A percentile compares a stretch with the other conserved stretches of the same genome.
Evolutionary conservation across 805 yeast genomes (phyloP).

Genomic region (Peterozyma toletana): DNA sequence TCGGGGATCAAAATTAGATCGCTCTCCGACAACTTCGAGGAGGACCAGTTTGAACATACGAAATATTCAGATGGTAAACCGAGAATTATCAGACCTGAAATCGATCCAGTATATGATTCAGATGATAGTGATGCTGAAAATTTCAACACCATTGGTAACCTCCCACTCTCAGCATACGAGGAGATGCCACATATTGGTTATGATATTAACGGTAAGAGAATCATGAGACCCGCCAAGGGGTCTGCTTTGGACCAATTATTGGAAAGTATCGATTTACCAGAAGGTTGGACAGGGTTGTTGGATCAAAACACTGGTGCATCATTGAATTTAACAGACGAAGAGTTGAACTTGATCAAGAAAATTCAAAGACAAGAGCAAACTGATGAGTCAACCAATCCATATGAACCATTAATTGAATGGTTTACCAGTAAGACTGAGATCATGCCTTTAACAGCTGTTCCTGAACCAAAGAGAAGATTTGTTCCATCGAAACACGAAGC

Average conservation of each 20-base stretch:
- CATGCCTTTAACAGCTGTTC: conserved; percentile 89
- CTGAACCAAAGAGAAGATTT: conserved; percentile 96
- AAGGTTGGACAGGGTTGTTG: conserved; percentile 96
- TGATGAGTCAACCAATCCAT: conserved; percentile 75
- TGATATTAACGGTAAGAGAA: conserved; percentile 93
- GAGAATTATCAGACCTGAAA: conserved; percentile 80
- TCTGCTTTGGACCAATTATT: conserved; percentile 86
- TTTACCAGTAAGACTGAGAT: conserved; percentile 77
- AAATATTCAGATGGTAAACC: conserved; percentile 72
- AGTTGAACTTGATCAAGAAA: conserved; percentile 79
- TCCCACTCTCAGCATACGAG: conserved; percentile 90
- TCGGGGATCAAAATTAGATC: conserved; percentile 48
- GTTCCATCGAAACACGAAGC: conserved; percentile 97
- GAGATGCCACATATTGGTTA: conserved; percentile 97
- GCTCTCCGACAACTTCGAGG: conserved; percentile 30
- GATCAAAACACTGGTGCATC: conserved; percentile 85
- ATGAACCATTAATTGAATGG: conserved; percentile 94
- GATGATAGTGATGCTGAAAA: conserved; percentile 86
- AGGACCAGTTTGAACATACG: conserved; percentile 30
- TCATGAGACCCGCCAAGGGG: conserved; percentile 98
- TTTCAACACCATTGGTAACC: conserved; percentile 84
- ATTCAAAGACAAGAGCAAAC: conserved; percentile 82
- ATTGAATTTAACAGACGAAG: conserved; percentile 79
- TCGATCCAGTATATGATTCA: conserved; percentile 89
- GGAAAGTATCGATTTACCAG: conserved; percentile 90